phyloP scores from a whole-genome alignment of 2,329 filamentous ascomycete species.

The Cladophialophora immunda region DNA sequence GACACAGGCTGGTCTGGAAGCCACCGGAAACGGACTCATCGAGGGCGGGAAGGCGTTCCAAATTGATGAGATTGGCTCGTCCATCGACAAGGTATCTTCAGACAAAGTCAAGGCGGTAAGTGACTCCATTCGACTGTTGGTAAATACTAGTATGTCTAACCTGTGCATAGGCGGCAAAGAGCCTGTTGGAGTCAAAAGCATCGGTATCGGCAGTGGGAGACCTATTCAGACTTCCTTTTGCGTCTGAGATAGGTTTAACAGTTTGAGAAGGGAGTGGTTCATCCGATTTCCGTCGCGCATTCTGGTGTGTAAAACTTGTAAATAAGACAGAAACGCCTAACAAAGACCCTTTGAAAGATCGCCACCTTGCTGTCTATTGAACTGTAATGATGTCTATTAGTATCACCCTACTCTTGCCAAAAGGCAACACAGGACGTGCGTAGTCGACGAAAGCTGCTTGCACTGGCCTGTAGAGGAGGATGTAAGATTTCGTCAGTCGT shows the following conservation, averaged over 20 bases:
- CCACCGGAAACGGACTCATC: conserved; percentile 84
- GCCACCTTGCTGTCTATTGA: background rate
- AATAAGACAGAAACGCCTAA: conserved; percentile 13
- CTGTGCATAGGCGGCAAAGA: conserved; percentile 77
- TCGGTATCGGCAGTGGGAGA: conserved; percentile 91
- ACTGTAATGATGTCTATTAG: background rate
- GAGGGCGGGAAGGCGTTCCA: conserved; percentile 84
- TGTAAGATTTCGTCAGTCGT: background rate
- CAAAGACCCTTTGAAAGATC: background rate
- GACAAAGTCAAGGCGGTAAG: conserved; percentile 85
- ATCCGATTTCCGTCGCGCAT: conserved; percentile 4
- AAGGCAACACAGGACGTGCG: background rate
- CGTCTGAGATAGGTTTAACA: conserved; percentile 90
- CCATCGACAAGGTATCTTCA: conserved; percentile 80
- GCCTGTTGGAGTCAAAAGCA: conserved; percentile 86
- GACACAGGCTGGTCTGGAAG: conserved; percentile 77
- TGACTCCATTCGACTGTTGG: background rate
- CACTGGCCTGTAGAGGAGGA: background rate
- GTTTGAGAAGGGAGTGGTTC: conserved; percentile 69
- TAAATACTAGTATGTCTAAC: conserved; percentile 14
- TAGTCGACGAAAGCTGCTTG: background rate
- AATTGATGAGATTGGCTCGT: conserved; percentile 79
- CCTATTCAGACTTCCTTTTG: conserved; percentile 87
- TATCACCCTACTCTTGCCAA: background rate
- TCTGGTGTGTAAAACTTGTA: conserved; percentile 33